A percentile compares a stretch with the other conserved stretches of the same genome.
Conservation (phyloP, 2,329 filamentous ascomycete genomes). For the Helminthosporium solani region DNA sequence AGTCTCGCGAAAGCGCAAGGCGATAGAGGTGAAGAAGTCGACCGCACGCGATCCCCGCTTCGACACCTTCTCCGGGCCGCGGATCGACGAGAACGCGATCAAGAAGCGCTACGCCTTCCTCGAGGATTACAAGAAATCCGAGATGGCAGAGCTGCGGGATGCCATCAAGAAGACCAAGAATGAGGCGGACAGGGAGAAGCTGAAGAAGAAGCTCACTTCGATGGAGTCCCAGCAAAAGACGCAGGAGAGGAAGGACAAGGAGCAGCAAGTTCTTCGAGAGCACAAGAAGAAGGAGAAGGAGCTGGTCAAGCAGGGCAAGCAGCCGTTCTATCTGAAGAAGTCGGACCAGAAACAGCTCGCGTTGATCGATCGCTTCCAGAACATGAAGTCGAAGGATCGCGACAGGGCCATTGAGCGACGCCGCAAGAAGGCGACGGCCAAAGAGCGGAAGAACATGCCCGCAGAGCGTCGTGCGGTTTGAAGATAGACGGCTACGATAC, state of each 20-base stretch:
- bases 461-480: constrained; percentile 36
- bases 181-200: constrained; percentile 61
- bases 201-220: constrained; percentile 72
- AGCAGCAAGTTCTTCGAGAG: constrained; percentile 67
- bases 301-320: constrained; percentile 82
- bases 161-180: constrained; percentile 69
- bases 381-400: constrained; percentile 81
- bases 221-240: constrained; percentile 78
- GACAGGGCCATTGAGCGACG: constrained; percentile 82
- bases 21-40: constrained; percentile 64
- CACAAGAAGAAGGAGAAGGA: constrained; percentile 84
- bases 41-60: constrained; percentile 81
- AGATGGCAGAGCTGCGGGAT: constrained; percentile 72
- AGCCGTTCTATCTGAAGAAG: constrained; percentile 90
- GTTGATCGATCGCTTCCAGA: constrained; percentile 74
- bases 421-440: constrained; percentile 83
- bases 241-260: constrained; percentile 66
- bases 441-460: constrained; percentile 70
- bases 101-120: constrained; percentile 83
- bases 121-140: constrained; percentile 79
- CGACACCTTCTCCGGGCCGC: constrained; percentile 61
- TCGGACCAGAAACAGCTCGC: constrained; percentile 85
- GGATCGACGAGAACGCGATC: constrained; percentile 58
- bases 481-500: neutral
- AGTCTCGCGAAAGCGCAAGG: constrained; percentile 76